Evolutionary conservation across 2,329 filamentous ascomycete species (phyloP).

Genomic region (Verticillium nubilum): DNA sequence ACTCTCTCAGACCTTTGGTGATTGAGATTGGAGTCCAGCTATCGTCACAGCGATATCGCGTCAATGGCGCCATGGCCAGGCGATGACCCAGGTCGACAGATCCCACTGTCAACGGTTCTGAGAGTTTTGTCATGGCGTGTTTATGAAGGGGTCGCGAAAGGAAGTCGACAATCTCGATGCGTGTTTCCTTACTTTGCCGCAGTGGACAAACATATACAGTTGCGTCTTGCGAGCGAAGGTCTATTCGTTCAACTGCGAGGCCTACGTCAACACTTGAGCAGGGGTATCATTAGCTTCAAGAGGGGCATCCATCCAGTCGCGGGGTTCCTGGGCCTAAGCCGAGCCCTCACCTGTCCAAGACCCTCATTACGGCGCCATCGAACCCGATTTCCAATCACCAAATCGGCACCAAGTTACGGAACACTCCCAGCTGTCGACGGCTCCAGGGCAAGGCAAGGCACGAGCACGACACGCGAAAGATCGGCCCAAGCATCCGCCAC

Average conservation of each 20-base stretch:
- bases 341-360: not conserved
- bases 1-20: conserved; percentile 6
- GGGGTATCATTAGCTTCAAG: not conserved
- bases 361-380: not conserved
- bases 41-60: conserved; percentile 16
- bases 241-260: not conserved
- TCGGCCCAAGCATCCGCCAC: not conserved
- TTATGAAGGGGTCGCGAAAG: too few species aligned
- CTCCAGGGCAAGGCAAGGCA: not conserved
- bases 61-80: conserved; percentile 14
- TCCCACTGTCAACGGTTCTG: conserved; percentile 12
- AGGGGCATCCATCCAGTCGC: not conserved
- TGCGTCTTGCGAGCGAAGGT: too few species aligned
- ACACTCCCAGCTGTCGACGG: not conserved
- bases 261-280: not conserved
- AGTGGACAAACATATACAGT: not conserved
- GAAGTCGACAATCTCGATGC: too few species aligned
- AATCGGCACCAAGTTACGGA: not conserved
- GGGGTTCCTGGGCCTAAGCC: not conserved
- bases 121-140: conserved; percentile 11
- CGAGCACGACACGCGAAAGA: not conserved
- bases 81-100: conserved; percentile 12
- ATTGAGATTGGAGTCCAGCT: conserved; percentile 11
- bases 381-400: not conserved
- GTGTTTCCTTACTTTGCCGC: not conserved